phyloP scores from a whole-genome alignment of 441 rosid genomes.

The Viola pubescens region DNA sequence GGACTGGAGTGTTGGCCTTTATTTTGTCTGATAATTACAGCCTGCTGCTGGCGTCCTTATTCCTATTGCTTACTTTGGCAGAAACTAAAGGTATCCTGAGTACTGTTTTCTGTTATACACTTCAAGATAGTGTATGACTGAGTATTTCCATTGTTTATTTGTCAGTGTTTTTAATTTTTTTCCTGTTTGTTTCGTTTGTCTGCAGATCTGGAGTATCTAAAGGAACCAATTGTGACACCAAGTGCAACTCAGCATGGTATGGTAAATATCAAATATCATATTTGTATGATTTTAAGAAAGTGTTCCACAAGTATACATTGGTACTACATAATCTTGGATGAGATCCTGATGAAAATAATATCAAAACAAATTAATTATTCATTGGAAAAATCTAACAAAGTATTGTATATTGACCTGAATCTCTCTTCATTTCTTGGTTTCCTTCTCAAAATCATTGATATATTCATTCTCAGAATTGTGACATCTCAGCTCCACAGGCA shows the following conservation, averaged over 20 bases:
- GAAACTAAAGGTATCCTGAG: slow-evolving; percentile 45
- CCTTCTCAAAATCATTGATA: too few species aligned
- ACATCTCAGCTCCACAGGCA: slow-evolving; percentile 20
- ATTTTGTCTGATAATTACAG: slow-evolving; percentile 41
- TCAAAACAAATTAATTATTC: too few species aligned
- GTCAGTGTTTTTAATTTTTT: background rate
- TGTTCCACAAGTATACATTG: background rate
- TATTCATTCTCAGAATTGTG: slow-evolving; percentile 20
- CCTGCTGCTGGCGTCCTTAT: slow-evolving; percentile 39
- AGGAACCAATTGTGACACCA: slow-evolving; percentile 26
- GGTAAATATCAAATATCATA: slow-evolving; percentile 27
- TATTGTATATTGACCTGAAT: too few species aligned
- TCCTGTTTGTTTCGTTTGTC: slow-evolving; percentile 1
- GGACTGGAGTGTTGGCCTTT: slow-evolving; percentile 38
- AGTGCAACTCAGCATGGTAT: slow-evolving; percentile 23
- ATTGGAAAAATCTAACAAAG: too few species aligned
- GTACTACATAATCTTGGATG: background rate
- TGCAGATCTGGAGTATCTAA: slow-evolving; percentile 35
- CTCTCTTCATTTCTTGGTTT: too few species aligned
- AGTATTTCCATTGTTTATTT: background rate
- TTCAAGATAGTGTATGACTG: background rate
- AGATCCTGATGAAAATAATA: background rate
- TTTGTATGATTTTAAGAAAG: too few species aligned
- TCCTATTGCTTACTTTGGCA: slow-evolving; percentile 39
- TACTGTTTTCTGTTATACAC: background rate